Evolutionary conservation across 345 rosid species (phyloP).

Genomic region (Combretum micranthum): DNA sequence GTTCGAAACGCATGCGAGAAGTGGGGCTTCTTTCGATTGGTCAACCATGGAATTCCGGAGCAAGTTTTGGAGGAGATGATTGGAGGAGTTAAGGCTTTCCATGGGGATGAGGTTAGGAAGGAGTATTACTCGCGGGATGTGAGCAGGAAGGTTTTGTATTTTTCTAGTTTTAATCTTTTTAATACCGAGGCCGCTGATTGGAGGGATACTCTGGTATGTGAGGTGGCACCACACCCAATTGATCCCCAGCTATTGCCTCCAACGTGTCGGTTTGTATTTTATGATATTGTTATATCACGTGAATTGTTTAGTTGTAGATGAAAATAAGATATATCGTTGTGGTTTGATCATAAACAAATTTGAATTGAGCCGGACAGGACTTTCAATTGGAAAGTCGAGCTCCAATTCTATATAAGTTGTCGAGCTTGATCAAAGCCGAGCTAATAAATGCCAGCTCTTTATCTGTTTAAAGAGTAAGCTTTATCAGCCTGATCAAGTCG

Average conservation of each 20-base stretch:
- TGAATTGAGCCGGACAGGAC: no score
- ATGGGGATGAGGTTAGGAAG: conserved; percentile 11
- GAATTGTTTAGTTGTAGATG: no score
- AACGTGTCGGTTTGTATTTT: conserved; percentile 11
- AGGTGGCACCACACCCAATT: conserved; percentile 6
- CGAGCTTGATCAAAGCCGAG: no score
- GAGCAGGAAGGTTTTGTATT: conserved; percentile 13
- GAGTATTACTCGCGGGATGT: conserved; percentile 14
- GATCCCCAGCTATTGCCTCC: conserved; percentile 10
- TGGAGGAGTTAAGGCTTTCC: conserved; percentile 2
- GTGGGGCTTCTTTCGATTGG: conserved; percentile 14
- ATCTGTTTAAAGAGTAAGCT: no score
- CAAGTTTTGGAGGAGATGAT: conserved; percentile 3
- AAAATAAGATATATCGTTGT: no score
- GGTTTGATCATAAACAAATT: no score
- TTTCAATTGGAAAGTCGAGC: no score
- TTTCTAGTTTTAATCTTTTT: conserved; percentile 14
- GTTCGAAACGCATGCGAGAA: conserved; percentile 6
- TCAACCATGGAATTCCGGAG: conserved; percentile 1
- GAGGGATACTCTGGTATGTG: conserved; percentile 19
- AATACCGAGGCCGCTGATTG: conserved; percentile 14
- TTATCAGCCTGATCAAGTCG: no score
- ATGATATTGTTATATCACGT: no score
- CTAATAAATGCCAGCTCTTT: no score
- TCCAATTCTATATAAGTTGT: no score